Percentiles rank a stretch among this genome's conserved stretches.
These are phyloP conservation scores for Seminavis robusta DNA, from an alignment of 108 stramenopile species.

Conservation along the genomic window DNA sequence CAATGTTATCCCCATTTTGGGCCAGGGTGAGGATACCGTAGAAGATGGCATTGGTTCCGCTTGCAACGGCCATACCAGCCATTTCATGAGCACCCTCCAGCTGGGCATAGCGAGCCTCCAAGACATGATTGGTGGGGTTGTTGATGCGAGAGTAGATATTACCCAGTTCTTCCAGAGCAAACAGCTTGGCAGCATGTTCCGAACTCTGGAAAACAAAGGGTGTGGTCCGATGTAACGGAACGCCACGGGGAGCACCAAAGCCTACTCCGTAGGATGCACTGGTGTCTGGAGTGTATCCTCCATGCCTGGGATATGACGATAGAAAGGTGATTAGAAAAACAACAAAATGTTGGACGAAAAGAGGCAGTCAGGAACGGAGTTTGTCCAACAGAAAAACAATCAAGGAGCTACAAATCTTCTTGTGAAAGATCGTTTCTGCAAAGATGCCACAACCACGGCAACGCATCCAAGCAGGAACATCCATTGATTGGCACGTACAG, in stretches of 20 bases:
- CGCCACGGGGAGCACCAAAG: slow-evolving; percentile 62
- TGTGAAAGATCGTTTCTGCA: too few relatives aligned
- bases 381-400: too few relatives aligned
- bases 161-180: slow-evolving; percentile 81
- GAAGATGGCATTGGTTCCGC: slow-evolving; percentile 72
- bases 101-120: slow-evolving; percentile 64
- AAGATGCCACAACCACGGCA: too few relatives aligned
- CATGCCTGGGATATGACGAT: too few relatives aligned
- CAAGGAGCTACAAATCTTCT: too few relatives aligned
- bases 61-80: slow-evolving; percentile 51
- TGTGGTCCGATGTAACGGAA: slow-evolving; percentile 76
- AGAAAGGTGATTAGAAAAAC: too few relatives aligned
- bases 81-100: slow-evolving; percentile 66
- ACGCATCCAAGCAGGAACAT: too few relatives aligned
- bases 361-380: too few relatives aligned
- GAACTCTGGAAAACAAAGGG: slow-evolving; percentile 68
- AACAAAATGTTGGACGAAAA: too few relatives aligned
- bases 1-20: slow-evolving; percentile 83
- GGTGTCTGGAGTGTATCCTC: slow-evolving; percentile 61
- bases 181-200: slow-evolving; percentile 83
- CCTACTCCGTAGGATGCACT: slow-evolving; percentile 31
- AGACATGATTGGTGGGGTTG: slow-evolving; percentile 72
- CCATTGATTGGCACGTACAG: too few relatives aligned
- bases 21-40: slow-evolving; percentile 73
- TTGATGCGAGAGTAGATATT: slow-evolving; percentile 78